Base-by-base conservation (phyloP, 2,329 filamentous ascomycete genomes). In the Coleophoma crateriformis region DNA sequence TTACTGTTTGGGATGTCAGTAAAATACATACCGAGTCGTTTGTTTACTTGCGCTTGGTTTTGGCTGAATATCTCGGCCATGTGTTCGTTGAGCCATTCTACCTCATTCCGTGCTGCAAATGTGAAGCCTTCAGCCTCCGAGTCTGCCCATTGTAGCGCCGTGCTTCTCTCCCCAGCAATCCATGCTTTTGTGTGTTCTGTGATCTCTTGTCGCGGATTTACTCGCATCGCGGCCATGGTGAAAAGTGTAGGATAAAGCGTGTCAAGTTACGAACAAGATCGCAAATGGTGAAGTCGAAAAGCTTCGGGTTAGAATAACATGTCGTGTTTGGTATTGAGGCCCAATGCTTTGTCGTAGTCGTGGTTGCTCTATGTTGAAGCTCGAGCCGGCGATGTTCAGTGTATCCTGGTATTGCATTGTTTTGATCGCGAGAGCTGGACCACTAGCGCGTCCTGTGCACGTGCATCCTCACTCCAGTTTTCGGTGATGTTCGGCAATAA, bases 21-120 rank as follows among this genome's bases (percentile, higher is more conserved):
- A 45, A 7, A 17, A 33, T 33, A 50, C 32, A 32, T 50, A 45
- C 33, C 42, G n/a, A 33, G 40, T 52, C 37, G 47, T 48, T 50
- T 58, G 56, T 62, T 60, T 57, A 78, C 87, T 63, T 81, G 96
- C 94, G 90, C 81, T 70, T 91, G 83, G 64, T 90, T 87, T 60
- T 86, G 84, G 61, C 84, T 86, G 67, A 97, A 95, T 63, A 99
- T 89, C 55, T 95, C 90, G 45, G 83, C 82, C 92, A 99, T 96
- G 68, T 99, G 94, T 71, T 97, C 94, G 64, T 99, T 97, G 61
- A 99, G 76, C 94, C 94, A 99, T 66, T 97, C 91, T 63, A 97
- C 75, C 68, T 99, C 94, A 70, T 97, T 95, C 51, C 88, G 83
- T 54, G 89, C 91, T 32, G 90, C 90, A 71, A 88, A 97, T 40